Base-by-base conservation (phyloP, 805 yeast genomes). In the Myxozyma melibiosi region DNA sequence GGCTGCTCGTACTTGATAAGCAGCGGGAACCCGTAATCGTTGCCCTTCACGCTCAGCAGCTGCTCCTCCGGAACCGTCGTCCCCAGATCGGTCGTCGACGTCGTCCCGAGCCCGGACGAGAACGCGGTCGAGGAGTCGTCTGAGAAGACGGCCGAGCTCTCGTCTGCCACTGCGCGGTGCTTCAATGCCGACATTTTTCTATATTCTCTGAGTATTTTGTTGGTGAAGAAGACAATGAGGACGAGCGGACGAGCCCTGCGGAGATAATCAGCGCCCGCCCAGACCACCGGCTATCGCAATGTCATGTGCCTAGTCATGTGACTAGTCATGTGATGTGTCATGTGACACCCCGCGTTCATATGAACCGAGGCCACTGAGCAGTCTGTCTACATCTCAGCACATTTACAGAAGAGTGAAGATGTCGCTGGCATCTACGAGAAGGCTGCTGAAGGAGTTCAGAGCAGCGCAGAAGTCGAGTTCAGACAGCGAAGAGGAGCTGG, bases 21-120 rank as follows among this genome's bases (percentile, higher is more conserved):
- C 31, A 59, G 49, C 51, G 66, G 57, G 44, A 35, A 50, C 18
- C 62, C 63, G 30, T 35, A 55, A 43, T 55, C 58, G 46, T 61
- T 58, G 47, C 59, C 58, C 11, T 41, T 30, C 42, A 42, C 30
- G 24, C 38, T 20, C 44, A 52, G 22, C 34, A 51, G 61, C 41
- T 47, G 34, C n/a, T 34, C 49, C 41, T 42, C 61, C 16, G 59
- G 40, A 22, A 46, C 4, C 37, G 42, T 41, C 5, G 52, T 27
- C 33, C 40, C 41, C 38, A 35, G 20, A 37, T 46, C 51, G 25
- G 34, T 25, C 43, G 48, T 18, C 3, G 42, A 33, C 18, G 41
- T 27, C 24, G 28, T n/a, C n/a, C n/a, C 40, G 48, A 45, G 9
- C 13, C 38, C 40, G 20, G 47, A 31, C 25, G 38, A 43, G 16